Evolutionary conservation across 768 basidiomycete species (phyloP).

Genomic region (Amanita pseudoporphyria): DNA sequence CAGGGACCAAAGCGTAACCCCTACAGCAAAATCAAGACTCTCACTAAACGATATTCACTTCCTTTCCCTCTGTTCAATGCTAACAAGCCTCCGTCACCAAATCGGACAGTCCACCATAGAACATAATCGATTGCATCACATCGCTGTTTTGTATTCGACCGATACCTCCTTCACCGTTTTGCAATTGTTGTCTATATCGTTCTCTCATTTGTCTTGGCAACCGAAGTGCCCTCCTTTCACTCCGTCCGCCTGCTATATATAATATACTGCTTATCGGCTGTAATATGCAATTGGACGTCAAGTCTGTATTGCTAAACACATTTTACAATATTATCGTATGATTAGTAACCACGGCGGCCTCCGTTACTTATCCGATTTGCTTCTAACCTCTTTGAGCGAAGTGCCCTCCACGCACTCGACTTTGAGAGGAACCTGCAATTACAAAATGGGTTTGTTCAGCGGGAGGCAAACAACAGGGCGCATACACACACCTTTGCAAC

Average conservation of each 20-base stretch:
- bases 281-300: too few relatives aligned
- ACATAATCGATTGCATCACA: not conserved
- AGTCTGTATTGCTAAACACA: not conserved
- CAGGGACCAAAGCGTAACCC: slow-evolving; percentile 19
- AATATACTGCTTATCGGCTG: too few relatives aligned
- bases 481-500: not conserved
- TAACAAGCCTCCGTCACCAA: slow-evolving; percentile 7
- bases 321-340: not conserved
- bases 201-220: not conserved
- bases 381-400: not conserved
- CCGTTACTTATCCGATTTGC: not conserved
- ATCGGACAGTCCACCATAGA: not conserved
- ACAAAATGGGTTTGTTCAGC: not conserved
- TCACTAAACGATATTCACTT: slow-evolving; percentile 41
- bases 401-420: not conserved
- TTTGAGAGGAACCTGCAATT: not conserved
- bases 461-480: not conserved
- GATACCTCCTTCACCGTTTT: not conserved
- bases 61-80: slow-evolving; percentile 31
- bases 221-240: too few relatives aligned
- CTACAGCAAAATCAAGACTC: slow-evolving; percentile 29
- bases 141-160: not conserved
- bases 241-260: too few relatives aligned
- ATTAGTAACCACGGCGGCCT: not conserved
- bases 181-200: not conserved